Conservation (phyloP, 164 flowering plant species). For the Saururus chinensis region DNA sequence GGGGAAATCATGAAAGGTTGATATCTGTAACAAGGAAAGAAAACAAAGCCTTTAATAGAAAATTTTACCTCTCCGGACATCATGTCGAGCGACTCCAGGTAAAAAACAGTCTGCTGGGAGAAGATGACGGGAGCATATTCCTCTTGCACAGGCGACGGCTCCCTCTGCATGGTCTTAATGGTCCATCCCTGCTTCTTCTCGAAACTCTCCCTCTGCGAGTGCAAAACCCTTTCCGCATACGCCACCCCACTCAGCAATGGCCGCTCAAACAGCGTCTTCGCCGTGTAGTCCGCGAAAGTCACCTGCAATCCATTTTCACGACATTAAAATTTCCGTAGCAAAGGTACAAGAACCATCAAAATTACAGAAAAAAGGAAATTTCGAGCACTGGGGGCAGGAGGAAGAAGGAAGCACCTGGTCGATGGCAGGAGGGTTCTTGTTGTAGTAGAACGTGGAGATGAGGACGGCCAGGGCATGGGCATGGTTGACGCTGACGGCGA, state of each 20-base stretch:
- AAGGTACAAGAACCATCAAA: neutral
- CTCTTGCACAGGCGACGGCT: constrained; percentile 69
- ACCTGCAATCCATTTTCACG: constrained; percentile 35
- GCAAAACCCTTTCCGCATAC: constrained; percentile 65
- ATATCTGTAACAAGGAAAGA: neutral
- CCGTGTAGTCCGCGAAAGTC: constrained; percentile 86
- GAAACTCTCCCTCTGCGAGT: constrained; percentile 63
- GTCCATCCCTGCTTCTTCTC: constrained; percentile 81
- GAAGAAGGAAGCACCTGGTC: constrained; percentile 50
- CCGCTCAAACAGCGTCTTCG: constrained; percentile 78
- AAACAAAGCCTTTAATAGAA: neutral
- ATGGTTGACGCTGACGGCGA: constrained; percentile 88
- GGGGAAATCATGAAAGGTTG: too few relatives aligned
- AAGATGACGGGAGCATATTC: constrained; percentile 95
- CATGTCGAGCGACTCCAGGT: constrained; percentile 81
- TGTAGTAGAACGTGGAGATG: constrained; percentile 77
- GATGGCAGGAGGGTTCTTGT: constrained; percentile 74
- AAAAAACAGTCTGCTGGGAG: constrained; percentile 77
- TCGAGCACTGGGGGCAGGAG: too few relatives aligned
- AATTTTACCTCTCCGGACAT: constrained; percentile 86
- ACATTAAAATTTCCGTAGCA: neutral
- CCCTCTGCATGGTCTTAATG: constrained; percentile 73
- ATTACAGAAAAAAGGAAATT: neutral
- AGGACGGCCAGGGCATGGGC: constrained; percentile 86
- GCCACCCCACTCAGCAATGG: constrained; percentile 88